Conservation (phyloP, 1,284 basidiomycete genomes). For the Pisolithus thermaeus region DNA sequence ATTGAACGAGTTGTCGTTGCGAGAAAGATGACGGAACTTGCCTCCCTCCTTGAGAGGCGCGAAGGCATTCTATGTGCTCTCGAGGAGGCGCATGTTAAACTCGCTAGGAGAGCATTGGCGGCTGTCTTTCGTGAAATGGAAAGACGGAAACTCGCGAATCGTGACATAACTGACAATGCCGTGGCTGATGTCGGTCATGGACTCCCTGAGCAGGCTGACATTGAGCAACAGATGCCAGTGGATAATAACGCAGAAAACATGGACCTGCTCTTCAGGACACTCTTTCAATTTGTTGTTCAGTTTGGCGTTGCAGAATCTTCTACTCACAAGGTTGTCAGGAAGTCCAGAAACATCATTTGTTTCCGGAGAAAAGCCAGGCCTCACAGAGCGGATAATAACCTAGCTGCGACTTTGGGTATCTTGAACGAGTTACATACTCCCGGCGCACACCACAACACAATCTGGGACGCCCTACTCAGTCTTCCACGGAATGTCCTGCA, state of each 20-base stretch:
- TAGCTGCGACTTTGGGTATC: neutral
- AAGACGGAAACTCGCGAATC: slow-evolving; percentile 25
- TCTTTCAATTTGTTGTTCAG: slow-evolving; percentile 62
- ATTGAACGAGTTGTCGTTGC: slow-evolving; percentile 76
- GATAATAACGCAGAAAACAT: slow-evolving; percentile 35
- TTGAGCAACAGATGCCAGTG: slow-evolving; percentile 33
- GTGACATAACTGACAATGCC: slow-evolving; percentile 18
- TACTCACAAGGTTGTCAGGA: slow-evolving; percentile 20
- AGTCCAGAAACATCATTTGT: slow-evolving; percentile 28
- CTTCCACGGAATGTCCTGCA: slow-evolving; percentile 76
- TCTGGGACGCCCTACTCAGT: slow-evolving; percentile 76
- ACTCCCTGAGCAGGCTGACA: slow-evolving; percentile 33
- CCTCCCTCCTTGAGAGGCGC: slow-evolving; percentile 69
- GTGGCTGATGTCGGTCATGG: slow-evolving; percentile 26
- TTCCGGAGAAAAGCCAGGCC: slow-evolving; percentile 20
- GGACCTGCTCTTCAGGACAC: slow-evolving; percentile 53
- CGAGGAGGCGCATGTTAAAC: slow-evolving; percentile 80
- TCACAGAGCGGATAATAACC: neutral
- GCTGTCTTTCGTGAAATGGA: slow-evolving; percentile 54
- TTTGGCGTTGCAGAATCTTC: slow-evolving; percentile 35
- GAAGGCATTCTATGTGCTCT: slow-evolving; percentile 71
- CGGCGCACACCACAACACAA: slow-evolving; percentile 33
- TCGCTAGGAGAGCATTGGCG: slow-evolving; percentile 62
- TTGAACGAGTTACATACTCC: no score
- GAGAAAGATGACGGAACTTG: slow-evolving; percentile 78